Conservation (phyloP, 2,329 filamentous ascomycete genomes). For the Ambrosiella cleistominuta region DNA sequence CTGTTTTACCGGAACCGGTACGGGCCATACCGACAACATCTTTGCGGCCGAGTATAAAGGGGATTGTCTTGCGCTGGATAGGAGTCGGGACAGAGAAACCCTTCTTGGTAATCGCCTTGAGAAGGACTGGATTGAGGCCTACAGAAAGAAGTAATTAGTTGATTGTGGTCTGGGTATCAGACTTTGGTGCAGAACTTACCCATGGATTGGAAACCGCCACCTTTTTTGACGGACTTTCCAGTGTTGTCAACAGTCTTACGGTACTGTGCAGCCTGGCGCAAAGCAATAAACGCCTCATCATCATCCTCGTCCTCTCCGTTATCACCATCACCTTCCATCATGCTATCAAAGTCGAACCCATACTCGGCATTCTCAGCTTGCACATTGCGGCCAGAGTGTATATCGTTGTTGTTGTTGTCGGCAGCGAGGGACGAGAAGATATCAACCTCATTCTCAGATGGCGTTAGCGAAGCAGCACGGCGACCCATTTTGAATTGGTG, state of each 20-base stretch:
- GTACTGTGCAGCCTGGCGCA: slow-evolving; percentile 72
- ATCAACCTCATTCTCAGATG: slow-evolving; percentile 81
- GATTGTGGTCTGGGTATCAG: background rate
- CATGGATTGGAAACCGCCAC: slow-evolving; percentile 94
- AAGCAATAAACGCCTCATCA: slow-evolving; percentile 82
- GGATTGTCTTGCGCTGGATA: slow-evolving; percentile 93
- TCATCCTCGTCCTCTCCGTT: slow-evolving; percentile 36
- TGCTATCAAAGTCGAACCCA: slow-evolving; percentile 40
- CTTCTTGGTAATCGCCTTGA: slow-evolving; percentile 84
- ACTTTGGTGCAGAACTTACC: slow-evolving; percentile 27
- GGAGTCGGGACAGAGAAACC: slow-evolving; percentile 93
- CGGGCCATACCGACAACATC: slow-evolving; percentile 99
- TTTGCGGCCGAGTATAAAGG: slow-evolving; percentile 69
- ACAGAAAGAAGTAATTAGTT: background rate
- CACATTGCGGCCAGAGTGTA: slow-evolving; percentile 14
- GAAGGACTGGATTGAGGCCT: slow-evolving; percentile 62
- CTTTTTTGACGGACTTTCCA: slow-evolving; percentile 78
- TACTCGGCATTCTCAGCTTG: slow-evolving; percentile 19
- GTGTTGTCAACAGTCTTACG: slow-evolving; percentile 69
- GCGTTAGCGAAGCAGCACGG: slow-evolving; percentile 60
- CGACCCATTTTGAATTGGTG: slow-evolving; percentile 39
- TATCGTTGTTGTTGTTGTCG: slow-evolving; percentile 29
- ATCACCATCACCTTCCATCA: slow-evolving; percentile 33
- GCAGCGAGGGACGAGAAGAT: slow-evolving; percentile 64
- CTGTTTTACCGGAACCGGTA: slow-evolving; percentile 97